These are phyloP conservation scores for Aspergillus bertholletiae DNA, from an alignment of 495 filamentous ascomycete species.

Conservation along the genomic window DNA sequence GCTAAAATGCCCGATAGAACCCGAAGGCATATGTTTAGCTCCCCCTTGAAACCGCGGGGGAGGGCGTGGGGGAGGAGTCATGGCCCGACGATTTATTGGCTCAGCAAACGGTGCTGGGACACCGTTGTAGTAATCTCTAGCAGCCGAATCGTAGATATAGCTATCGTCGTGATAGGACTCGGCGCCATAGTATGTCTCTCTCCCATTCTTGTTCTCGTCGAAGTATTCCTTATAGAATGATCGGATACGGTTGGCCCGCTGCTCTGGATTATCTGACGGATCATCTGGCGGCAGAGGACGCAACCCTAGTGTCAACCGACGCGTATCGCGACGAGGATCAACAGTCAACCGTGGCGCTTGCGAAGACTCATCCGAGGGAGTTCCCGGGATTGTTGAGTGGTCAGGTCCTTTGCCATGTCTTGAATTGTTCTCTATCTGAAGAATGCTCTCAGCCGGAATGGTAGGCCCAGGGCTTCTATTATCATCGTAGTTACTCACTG, in stretches of 20 bases:
- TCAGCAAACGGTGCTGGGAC: conserved; percentile 66
- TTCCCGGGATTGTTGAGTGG: conserved; percentile 8
- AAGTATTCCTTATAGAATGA: conserved; percentile 99
- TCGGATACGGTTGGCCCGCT: conserved; percentile 91
- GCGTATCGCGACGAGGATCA: conserved; percentile 54
- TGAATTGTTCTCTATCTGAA: conserved; percentile 22
- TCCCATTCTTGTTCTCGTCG: conserved; percentile 71
- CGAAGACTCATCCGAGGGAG: conserved; percentile 22
- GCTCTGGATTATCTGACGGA: conserved; percentile 82
- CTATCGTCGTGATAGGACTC: conserved; percentile 55
- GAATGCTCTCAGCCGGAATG: conserved; percentile 30
- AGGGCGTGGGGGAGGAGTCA: conserved; percentile 89
- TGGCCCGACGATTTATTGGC: conserved; percentile 81
- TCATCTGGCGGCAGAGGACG: conserved; percentile 90
- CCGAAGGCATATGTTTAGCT: conserved; percentile 42
- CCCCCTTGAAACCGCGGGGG: conserved; percentile 66
- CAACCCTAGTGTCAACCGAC: conserved; percentile 80
- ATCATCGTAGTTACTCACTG: conserved; percentile 62
- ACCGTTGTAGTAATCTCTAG: conserved; percentile 70
- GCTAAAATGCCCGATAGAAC: conserved; percentile 42
- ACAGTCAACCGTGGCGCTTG: conserved; percentile 19
- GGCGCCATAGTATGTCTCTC: conserved; percentile 56
- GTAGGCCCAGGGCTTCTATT: conserved; percentile 48
- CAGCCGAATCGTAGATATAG: conserved; percentile 68
- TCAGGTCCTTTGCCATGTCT: conserved; percentile 8